Evolutionary conservation across 2,329 filamentous ascomycete genomes (phyloP).

Genomic region (Mycocentrospora acerina): DNA sequence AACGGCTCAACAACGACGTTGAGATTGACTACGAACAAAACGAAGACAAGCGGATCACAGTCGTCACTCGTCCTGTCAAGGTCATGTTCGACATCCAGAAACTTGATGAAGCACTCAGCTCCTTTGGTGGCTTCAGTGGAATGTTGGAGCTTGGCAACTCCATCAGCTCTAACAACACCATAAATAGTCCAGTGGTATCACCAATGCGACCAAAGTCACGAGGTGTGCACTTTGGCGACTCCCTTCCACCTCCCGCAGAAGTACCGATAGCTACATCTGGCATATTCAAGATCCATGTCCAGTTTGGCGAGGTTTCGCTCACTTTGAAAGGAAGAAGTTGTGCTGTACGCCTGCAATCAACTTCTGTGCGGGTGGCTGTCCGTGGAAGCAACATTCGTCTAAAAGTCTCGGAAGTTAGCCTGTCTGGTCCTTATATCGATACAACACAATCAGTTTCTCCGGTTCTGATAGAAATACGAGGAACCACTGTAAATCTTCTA

Average conservation of each 20-base stretch:
- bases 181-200: slow-evolving; percentile 35
- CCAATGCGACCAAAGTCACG: slow-evolving; percentile 39
- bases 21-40: slow-evolving; percentile 36
- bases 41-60: slow-evolving; percentile 50
- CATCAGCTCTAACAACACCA: slow-evolving; percentile 70
- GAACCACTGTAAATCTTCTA: slow-evolving; percentile 70
- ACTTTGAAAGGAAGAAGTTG: slow-evolving; percentile 78
- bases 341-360: slow-evolving; percentile 72
- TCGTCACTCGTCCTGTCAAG: slow-evolving; percentile 76
- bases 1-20: slow-evolving; percentile 31
- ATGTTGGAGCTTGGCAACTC: slow-evolving; percentile 87
- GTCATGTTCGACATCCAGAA: slow-evolving; percentile 75
- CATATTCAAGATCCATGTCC: slow-evolving; percentile 68
- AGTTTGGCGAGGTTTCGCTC: slow-evolving; percentile 75
- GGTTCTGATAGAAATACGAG: slow-evolving; percentile 62
- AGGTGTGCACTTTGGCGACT: slow-evolving; percentile 60
- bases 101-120: slow-evolving; percentile 82
- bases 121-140: slow-evolving; percentile 89
- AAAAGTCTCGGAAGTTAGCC: slow-evolving; percentile 71
- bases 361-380: slow-evolving; percentile 77
- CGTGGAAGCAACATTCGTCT: slow-evolving; percentile 71
- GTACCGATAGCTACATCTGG: slow-evolving; percentile 13
- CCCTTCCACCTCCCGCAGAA: slow-evolving; percentile 31
- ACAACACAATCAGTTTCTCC: slow-evolving; percentile 59
- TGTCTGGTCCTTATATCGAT: slow-evolving; percentile 69